Percentiles rank a stretch among this genome's conserved stretches.
Evolutionary conservation across 2,329 filamentous ascomycete species (phyloP).

Genomic region (Fusarium piperis): DNA sequence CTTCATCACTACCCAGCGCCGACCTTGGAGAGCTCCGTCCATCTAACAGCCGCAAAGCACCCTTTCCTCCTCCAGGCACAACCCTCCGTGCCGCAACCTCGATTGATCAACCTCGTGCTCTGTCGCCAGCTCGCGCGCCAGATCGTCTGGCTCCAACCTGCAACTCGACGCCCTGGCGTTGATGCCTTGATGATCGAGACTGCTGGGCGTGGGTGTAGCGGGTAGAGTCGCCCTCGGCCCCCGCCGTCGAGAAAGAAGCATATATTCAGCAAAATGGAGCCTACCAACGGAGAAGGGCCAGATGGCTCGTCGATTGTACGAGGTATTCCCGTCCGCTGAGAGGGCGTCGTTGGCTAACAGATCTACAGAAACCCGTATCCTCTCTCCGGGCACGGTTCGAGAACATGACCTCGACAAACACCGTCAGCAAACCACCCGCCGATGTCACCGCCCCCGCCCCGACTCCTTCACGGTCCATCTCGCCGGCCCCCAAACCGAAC

Average conservation of each 20-base stretch:
- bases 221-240: constrained; percentile 45
- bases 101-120: neutral
- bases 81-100: neutral
- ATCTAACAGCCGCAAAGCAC: neutral
- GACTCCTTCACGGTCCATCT: constrained; percentile 47
- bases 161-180: constrained; percentile 31
- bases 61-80: neutral
- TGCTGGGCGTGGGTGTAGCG: constrained; percentile 49
- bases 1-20: constrained; percentile 36
- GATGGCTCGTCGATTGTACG: constrained; percentile 82
- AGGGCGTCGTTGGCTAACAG: constrained; percentile 37
- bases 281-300: constrained; percentile 62
- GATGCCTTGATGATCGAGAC: constrained; percentile 44
- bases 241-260: constrained; percentile 42
- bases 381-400: constrained; percentile 85
- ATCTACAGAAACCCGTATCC: constrained; percentile 77
- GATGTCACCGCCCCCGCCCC: constrained; percentile 35
- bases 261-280: constrained; percentile 44
- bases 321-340: constrained; percentile 46
- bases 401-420: constrained; percentile 62
- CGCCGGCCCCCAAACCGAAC: constrained; percentile 55
- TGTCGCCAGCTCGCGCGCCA: constrained; percentile 1
- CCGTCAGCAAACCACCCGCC: constrained; percentile 28
- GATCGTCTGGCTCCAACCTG: constrained; percentile 11
- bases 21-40: constrained; percentile 23